A percentile compares a stretch with the other conserved stretches of the same genome.
Evolutionary conservation across 2,329 filamentous ascomycete genomes (phyloP).

Genomic region (Arthrocladium fulminans): DNA sequence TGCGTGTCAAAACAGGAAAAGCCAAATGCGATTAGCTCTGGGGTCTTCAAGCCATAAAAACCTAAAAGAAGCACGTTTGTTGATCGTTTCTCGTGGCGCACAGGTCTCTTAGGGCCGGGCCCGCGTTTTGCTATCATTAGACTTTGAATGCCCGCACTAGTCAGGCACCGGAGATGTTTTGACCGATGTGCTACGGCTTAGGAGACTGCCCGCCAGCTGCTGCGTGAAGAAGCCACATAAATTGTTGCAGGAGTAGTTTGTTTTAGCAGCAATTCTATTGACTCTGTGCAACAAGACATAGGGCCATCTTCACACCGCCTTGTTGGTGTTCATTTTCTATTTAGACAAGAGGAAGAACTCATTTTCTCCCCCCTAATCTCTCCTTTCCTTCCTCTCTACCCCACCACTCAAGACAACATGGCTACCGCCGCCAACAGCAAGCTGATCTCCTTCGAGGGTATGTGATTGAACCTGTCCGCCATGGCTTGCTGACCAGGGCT

Average conservation of each 20-base stretch:
- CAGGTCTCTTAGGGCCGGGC: background rate
- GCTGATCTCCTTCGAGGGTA: slow-evolving; percentile 20
- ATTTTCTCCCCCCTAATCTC: background rate
- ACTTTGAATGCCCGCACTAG: background rate
- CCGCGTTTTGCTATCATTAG: slow-evolving; percentile 5
- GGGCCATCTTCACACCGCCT: slow-evolving; percentile 2
- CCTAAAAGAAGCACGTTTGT: background rate
- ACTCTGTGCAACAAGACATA: background rate
- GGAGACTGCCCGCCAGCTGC: background rate
- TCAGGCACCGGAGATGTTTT: slow-evolving; percentile 4
- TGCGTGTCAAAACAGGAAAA: too few species aligned
- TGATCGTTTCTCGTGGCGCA: background rate
- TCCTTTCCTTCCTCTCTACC: background rate
- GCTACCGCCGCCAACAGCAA: slow-evolving; percentile 17
- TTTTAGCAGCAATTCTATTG: slow-evolving; percentile 1
- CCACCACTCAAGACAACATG: background rate
- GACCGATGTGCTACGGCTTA: background rate
- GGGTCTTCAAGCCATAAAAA: background rate
- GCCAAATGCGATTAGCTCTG: background rate
- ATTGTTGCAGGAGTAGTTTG: slow-evolving; percentile 2
- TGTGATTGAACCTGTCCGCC: background rate
- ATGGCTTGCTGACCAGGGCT: background rate
- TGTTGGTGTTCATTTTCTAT: background rate
- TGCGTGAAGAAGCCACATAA: background rate
- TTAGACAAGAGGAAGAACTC: background rate